Base-by-base conservation (phyloP, 805 yeast species). In the Yarrowia sp. region DNA sequence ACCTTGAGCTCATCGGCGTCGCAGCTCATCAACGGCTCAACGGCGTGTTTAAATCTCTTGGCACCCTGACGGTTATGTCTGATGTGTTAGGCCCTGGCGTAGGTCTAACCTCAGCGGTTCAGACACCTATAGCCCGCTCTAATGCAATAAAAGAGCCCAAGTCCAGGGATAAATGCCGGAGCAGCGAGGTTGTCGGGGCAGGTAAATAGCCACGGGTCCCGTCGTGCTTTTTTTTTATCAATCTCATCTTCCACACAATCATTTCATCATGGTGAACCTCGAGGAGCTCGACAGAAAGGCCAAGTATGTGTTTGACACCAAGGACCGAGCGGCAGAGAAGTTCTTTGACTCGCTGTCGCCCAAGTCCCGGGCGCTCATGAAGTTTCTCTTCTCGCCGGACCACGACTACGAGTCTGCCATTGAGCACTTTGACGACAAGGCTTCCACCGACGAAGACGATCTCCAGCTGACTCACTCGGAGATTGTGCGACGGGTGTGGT, bases 281-380 rank as follows among this genome's bases (percentile, higher is more conserved):
- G 13, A 47, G 43, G 56, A 49, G 19, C 46, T 50, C n/a, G 61
- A 63, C 63, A 14, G 14, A 49, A 63, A 34, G 44, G 55, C 61
- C 61, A 46, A 63, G 38, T 63, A 63, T 15, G 60, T 44, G 14
- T 49, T 46, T 63, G 56, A 46, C 63, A 63, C 55, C 61, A 63
- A 63, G 43, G 67, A 50, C 63, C 60, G 44, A 6, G 67, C 30
- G 2, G 44, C 61, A 3, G 67, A 46, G 13, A 19, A 30, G 44
- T 63, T 63, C 44, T 55, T 55, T 13, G 46, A 39, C 12, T 55
- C 61, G 3, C 33, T 55, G 61, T 30, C 46, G 19, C 61, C 61
- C 46, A 39, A 39, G 61, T 10, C 36, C 14, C 61, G 61, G 24
- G 38, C 38, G 15, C 12, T 55, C 9, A 24, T 39, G 38, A 55